Percentiles rank a stretch among this genome's conserved stretches.
phyloP scores from a whole-genome alignment of 495 filamentous ascomycete genomes.

The Hyphodiscus hymeniophilus region DNA sequence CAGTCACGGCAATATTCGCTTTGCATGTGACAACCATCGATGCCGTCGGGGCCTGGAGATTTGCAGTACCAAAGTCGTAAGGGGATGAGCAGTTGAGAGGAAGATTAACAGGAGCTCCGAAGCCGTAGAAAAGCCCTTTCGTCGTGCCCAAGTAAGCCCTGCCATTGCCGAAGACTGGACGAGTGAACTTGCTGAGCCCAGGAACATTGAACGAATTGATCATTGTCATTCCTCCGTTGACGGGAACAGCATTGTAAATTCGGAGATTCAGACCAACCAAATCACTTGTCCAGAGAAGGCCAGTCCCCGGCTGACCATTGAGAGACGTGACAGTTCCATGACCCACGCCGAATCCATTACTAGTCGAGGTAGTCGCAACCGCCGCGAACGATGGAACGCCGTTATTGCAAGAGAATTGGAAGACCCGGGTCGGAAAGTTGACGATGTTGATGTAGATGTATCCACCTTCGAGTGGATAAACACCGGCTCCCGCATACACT shows the following conservation, averaged over 20 bases:
- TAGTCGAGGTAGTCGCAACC: constrained; percentile 27
- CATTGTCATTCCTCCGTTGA: constrained; percentile 28
- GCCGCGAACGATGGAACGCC: constrained; percentile 31
- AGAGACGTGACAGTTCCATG: constrained; percentile 32
- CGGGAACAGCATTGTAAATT: constrained; percentile 32
- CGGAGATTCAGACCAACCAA: constrained; percentile 28
- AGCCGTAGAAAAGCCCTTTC: constrained; percentile 29
- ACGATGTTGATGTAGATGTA: constrained; percentile 35
- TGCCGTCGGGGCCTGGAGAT: constrained; percentile 23
- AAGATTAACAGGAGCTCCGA: constrained; percentile 35
- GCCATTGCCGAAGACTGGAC: constrained; percentile 40
- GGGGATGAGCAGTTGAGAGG: constrained; percentile 32
- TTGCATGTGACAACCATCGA: constrained; percentile 27
- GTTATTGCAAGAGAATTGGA: constrained; percentile 30
- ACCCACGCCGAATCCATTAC: constrained; percentile 27
- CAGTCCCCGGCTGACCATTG: constrained; percentile 32
- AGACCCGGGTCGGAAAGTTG: constrained; percentile 23
- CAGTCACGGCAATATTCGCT: constrained; percentile 19
- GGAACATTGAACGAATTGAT: constrained; percentile 31
- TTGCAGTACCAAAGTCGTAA: constrained; percentile 35
- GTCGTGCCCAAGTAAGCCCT: constrained; percentile 33
- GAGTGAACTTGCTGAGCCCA: constrained; percentile 37
- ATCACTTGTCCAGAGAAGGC: constrained; percentile 31
- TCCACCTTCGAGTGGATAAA: constrained; percentile 39
- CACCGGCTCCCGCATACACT: constrained; percentile 38